Evolutionary conservation across 306 rosid species (phyloP), one percentile per base, ranked within the genome.

Genomic region (Sindora glabra): DNA sequence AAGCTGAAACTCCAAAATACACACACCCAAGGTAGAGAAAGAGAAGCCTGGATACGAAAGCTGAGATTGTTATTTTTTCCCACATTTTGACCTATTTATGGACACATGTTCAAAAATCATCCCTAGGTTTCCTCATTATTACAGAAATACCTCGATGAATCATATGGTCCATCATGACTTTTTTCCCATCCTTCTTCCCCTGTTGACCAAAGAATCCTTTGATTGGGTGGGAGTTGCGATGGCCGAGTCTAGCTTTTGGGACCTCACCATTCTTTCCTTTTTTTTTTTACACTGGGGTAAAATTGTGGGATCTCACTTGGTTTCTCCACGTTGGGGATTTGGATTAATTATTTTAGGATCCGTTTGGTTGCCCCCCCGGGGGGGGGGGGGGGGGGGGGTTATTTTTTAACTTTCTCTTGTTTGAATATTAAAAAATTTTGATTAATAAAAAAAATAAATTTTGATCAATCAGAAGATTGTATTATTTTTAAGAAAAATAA

Each of bases 81-180:
- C 30, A n/a, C n/a, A 6, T 15, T 38, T 58, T 25, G 66, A 33
- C 57, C 51, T 79, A 67, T 67, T 82, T 83, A 79, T 83, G 49
- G 37, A 67, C 37, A 10, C 56, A 25, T 54, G 70, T 46, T 62
- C 9, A 8, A 51, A 4, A 64, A 58, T 15, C 1, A 34, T 76
- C 85, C 82, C 64, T 23, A 1, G 17, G 5, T 37, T 65, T 62
- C 26, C 42, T 6, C 56, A 34, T 66, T 69, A 75, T 82, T 29
- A 69, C 72, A 84, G 32, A 48, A 59, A 32, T 64, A 61, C 82
- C 79, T 30, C 24, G 8, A 17, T 48, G 55, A 63, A 41, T 21
- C 26, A 58, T n/a, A 52, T 27, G 74, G 65, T 41, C 81, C 76
- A n/a, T 36, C 7, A 15, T 6, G 34, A 14, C 49, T 23, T 23